phyloP scores from a whole-genome alignment of 768 basidiomycete species.

The Tulasnella sp. region DNA sequence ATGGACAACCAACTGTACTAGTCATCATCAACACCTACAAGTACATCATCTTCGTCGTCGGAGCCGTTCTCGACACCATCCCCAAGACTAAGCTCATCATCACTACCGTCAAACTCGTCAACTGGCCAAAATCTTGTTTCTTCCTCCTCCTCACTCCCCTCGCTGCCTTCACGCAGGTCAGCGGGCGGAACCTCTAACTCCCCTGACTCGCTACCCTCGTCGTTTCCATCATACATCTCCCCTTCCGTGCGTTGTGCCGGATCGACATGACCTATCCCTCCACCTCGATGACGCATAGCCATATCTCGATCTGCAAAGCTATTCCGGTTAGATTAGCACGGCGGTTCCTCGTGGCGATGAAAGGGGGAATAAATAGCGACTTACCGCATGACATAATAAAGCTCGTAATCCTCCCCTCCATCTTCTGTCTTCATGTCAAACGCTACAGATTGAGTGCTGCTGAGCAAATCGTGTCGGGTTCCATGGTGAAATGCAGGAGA shows the following conservation, averaged over 20 bases:
- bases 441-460: not conserved
- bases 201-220: not conserved
- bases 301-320: slow-evolving; percentile 29
- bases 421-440: slow-evolving; percentile 22
- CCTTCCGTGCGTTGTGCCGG: not conserved
- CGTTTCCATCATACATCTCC: not conserved
- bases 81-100: not conserved
- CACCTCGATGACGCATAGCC: too few species aligned
- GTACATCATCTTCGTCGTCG: not conserved
- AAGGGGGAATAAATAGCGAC: not conserved
- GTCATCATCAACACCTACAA: not conserved
- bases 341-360: too few species aligned
- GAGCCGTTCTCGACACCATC: too few species aligned
- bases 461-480: slow-evolving; percentile 22
- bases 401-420: slow-evolving; percentile 29
- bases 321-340: too few species aligned
- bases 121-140: not conserved
- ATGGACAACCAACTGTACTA: too few species aligned
- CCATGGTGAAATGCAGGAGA: slow-evolving; percentile 36
- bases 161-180: not conserved
- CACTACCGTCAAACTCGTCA: not conserved
- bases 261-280: too few species aligned
- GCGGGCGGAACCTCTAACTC: not conserved
- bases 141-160: not conserved
- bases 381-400: slow-evolving; percentile 36